Base-by-base conservation (phyloP, 768 basidiomycete genomes). In the Clathrus columnatus region DNA sequence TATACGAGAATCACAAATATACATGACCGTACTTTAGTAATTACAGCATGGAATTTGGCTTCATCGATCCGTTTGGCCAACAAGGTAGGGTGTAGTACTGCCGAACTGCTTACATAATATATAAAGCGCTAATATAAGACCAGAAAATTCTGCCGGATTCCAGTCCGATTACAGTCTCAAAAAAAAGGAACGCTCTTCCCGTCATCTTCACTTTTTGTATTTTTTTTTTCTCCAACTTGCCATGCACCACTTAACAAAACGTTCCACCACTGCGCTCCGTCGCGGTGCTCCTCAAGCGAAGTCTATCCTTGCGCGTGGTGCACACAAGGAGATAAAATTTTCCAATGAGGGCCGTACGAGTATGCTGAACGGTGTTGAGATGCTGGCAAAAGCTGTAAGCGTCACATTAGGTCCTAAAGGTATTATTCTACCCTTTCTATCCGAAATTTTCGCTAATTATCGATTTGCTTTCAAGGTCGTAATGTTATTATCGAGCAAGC, bases 401-500 rank as follows among this genome's bases (percentile, higher is more conserved):
- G 92, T 96, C 48, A 99, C 95, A 42, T 82, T 98, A 23, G 95
- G 95, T 57, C 95, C 95, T 28, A 98, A 99, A 75, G 93, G 91
- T 84, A 51, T 7, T 74, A 65, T 2, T 3, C 4, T 5, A 49
- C 28, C 23, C 5, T 51, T 14, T 5, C 17, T 53, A 16, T 36
- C n/a, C 7, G 10, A 23, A 14, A 21, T 2, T 36, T 18, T 24
- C 17, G 5, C 47, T 29, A 2, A 5, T 26, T 7, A 58, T 60
- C 64, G 51, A 66, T 61, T 23, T 44, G 45, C 32, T 29, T 57
- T 23, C 27, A 57, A 91, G 91, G 92, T 62, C 83, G 94, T 66
- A 99, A 96, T 70, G 95, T 98, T 67, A 98, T 98, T 75, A 96
- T 98, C 65, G 95, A 97, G 73, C 88, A 91, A 75, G 78, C 86